Conservation (phyloP, 257 asterid genomes). For the Jaltomata sinuosa region DNA sequence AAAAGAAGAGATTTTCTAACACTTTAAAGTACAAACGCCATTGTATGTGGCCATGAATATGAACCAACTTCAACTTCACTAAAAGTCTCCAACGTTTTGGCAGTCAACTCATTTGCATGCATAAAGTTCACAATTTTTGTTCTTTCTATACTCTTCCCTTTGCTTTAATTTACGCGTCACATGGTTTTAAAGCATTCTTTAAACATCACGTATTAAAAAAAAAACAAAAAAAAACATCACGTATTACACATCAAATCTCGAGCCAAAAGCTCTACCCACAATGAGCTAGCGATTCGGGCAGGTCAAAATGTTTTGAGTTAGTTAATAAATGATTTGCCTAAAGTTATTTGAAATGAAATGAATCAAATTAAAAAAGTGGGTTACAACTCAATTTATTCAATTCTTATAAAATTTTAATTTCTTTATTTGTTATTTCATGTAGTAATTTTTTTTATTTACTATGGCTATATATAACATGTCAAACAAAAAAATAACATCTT, state of each 20-base stretch:
- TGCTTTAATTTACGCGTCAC: neutral
- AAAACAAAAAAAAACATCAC: too few relatives aligned
- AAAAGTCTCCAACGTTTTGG: neutral
- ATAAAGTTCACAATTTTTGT: neutral
- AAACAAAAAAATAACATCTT: too few relatives aligned
- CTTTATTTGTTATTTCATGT: neutral
- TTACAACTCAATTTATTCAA: neutral
- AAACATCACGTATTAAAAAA: neutral
- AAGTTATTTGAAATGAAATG: neutral
- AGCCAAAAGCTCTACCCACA: neutral
- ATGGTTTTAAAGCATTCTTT: neutral
- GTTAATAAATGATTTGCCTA: neutral
- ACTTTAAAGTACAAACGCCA: neutral
- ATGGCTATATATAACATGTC: too few relatives aligned
- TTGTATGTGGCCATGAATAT: neutral
- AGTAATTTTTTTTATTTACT: neutral
- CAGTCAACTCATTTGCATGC: neutral
- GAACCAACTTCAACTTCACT: neutral
- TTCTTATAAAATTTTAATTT: neutral
- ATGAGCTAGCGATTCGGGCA: rapidly evolving
- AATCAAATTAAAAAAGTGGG: neutral
- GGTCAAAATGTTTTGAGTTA: neutral
- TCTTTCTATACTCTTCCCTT: neutral
- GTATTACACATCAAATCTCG: neutral
- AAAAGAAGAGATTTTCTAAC: neutral